A percentile compares a stretch with the other conserved stretches of the same genome.
phyloP scores from a whole-genome alignment of 2,329 filamentous ascomycete species.

The Colletotrichum simmondsii region DNA sequence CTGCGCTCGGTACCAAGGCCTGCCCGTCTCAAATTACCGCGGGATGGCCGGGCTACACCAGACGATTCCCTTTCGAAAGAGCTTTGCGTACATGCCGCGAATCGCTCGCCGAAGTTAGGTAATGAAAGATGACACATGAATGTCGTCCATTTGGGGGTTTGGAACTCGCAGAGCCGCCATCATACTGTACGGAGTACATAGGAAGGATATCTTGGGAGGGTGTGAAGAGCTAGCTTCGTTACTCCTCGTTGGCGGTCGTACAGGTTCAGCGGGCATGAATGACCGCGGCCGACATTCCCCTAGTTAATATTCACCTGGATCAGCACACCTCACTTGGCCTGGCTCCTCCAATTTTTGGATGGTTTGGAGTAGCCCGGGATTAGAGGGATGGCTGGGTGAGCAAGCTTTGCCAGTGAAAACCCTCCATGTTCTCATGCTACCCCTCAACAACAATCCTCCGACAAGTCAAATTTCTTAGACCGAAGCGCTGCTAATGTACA shows the following conservation, averaged over 20 bases:
- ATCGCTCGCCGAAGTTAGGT: not conserved
- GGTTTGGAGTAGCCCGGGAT: not conserved
- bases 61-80: not conserved
- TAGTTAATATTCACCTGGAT: not conserved
- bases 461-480: not conserved
- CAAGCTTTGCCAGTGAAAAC: not conserved
- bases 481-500: not conserved
- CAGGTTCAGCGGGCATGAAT: not conserved
- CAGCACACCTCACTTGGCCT: not conserved
- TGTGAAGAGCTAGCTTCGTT: not conserved
- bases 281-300: not conserved
- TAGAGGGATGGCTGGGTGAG: not conserved
- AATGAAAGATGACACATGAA: too few species aligned
- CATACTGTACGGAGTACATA: too few species aligned
- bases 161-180: not conserved
- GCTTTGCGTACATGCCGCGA: not conserved
- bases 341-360: not conserved
- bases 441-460: not conserved
- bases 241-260: not conserved
- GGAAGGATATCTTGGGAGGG: not conserved
- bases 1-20: too few species aligned
- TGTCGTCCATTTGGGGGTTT: not conserved
- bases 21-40: too few species aligned
- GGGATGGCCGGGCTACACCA: not conserved
- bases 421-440: not conserved